Conservation (phyloP, 441 rosid species). For the Pelargonium cotyledonis region DNA sequence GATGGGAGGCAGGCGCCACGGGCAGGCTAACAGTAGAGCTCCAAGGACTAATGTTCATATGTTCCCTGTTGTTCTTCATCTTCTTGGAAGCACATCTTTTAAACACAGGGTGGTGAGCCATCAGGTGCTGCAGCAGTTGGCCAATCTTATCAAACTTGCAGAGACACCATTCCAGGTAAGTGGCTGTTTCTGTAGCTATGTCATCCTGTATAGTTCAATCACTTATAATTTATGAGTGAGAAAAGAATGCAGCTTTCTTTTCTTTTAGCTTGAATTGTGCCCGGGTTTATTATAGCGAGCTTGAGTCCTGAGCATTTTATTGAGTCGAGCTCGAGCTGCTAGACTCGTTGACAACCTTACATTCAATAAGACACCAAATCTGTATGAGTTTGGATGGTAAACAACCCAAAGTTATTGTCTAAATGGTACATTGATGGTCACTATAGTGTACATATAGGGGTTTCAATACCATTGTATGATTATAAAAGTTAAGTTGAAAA, state of each 20-base stretch:
- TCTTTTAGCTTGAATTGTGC: too few species aligned
- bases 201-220: conserved; percentile 12
- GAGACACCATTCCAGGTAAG: conserved; percentile 87
- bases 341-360: too few species aligned
- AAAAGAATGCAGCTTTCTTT: too few species aligned
- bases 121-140: conserved; percentile 70
- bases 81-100: conserved; percentile 73
- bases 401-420: not conserved
- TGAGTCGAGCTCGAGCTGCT: too few species aligned
- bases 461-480: not conserved
- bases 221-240: not conserved
- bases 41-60: conserved; percentile 60
- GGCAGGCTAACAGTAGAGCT: conserved; percentile 54
- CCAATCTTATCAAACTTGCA: conserved; percentile 63
- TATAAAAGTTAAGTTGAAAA: not conserved
- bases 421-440: not conserved
- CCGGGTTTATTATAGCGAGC: too few species aligned
- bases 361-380: not conserved
- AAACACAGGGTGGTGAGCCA: conserved; percentile 62
- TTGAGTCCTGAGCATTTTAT: too few species aligned
- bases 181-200: conserved; percentile 14
- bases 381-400: not conserved
- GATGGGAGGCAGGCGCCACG: conserved; percentile 85
- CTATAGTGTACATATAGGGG: not conserved
- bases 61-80: conserved; percentile 85